Evolutionary conservation across 2,329 filamentous ascomycete genomes (phyloP).

Genomic region (Camillea tinctor): DNA sequence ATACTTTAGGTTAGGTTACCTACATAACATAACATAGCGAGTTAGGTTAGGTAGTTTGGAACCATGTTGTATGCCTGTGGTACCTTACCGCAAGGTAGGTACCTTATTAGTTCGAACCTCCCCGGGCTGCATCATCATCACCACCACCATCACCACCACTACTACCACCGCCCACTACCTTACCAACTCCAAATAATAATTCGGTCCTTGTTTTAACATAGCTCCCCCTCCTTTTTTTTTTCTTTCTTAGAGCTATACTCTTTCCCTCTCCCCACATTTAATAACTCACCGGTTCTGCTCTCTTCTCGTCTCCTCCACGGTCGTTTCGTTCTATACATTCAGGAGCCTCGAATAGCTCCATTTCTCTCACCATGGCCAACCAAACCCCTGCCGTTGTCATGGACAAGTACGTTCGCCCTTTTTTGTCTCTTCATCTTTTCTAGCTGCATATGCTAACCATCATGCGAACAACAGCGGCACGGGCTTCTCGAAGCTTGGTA

Average conservation of each 20-base stretch:
- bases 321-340: not conserved
- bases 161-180: slow-evolving; percentile 8
- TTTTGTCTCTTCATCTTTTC: slow-evolving; percentile 32
- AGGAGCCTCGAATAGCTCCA: slow-evolving; percentile 18
- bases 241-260: slow-evolving; percentile 4
- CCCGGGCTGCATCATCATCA: slow-evolving; percentile 15
- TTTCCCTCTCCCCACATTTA: not conserved
- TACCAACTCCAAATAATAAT: not conserved
- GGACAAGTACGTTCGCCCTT: slow-evolving; percentile 89
- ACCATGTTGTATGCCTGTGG: not conserved
- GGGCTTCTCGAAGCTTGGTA: slow-evolving; percentile 98
- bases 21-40: no score
- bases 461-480: slow-evolving; percentile 71
- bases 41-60: not conserved
- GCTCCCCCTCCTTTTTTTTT: slow-evolving; percentile 13
- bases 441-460: slow-evolving; percentile 39
- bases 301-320: not conserved
- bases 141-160: slow-evolving; percentile 2
- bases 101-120: slow-evolving; percentile 19
- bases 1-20: no score
- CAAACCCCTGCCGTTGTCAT: slow-evolving; percentile 99
- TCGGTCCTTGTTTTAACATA: slow-evolving; percentile 1
- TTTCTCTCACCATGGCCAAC: slow-evolving; percentile 71
- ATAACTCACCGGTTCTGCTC: slow-evolving; percentile 1
- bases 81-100: slow-evolving; percentile 17